A percentile compares a stretch with the other conserved stretches of the same genome.
These are phyloP conservation scores for Chlorophyllum brunneum DNA, from an alignment of 768 basidiomycete species.

Conservation along the genomic window DNA sequence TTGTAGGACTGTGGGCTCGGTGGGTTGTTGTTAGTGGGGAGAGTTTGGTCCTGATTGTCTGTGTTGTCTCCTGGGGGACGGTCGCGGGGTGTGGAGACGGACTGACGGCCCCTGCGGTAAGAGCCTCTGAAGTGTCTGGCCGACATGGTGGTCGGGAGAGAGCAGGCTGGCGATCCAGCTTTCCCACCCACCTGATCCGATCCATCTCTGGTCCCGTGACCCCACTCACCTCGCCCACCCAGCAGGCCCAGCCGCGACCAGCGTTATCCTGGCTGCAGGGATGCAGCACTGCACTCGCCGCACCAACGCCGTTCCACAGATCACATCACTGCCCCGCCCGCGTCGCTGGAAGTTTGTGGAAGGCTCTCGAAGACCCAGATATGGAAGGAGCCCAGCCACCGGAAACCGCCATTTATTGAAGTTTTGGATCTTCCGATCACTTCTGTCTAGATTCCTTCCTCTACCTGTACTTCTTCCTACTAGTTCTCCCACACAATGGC, in stretches of 20 bases:
- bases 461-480: not conserved
- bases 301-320: too few species aligned
- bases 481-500: slow-evolving; percentile 51
- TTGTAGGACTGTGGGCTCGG: too few species aligned
- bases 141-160: slow-evolving; percentile 1
- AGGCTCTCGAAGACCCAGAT: slow-evolving; percentile 1
- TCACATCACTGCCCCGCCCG: too few species aligned
- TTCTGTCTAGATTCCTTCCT: too few species aligned
- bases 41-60: not conserved
- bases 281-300: too few species aligned
- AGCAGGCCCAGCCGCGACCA: too few species aligned
- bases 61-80: not conserved
- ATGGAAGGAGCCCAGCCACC: slow-evolving; percentile 9
- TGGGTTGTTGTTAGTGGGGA: not conserved
- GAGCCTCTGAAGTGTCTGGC: not conserved
- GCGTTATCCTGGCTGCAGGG: too few species aligned
- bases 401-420: not conserved
- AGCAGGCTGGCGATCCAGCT: not conserved
- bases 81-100: not conserved
- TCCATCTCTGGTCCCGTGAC: not conserved
- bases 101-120: not conserved
- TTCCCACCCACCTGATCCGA: slow-evolving; percentile 5
- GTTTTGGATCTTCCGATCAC: slow-evolving; percentile 5
- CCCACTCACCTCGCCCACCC: not conserved
- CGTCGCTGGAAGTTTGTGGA: slow-evolving; percentile 1